Evolutionary conservation across 2,329 filamentous ascomycete species (phyloP).

Genomic region (Setomelanomma holmii): DNA sequence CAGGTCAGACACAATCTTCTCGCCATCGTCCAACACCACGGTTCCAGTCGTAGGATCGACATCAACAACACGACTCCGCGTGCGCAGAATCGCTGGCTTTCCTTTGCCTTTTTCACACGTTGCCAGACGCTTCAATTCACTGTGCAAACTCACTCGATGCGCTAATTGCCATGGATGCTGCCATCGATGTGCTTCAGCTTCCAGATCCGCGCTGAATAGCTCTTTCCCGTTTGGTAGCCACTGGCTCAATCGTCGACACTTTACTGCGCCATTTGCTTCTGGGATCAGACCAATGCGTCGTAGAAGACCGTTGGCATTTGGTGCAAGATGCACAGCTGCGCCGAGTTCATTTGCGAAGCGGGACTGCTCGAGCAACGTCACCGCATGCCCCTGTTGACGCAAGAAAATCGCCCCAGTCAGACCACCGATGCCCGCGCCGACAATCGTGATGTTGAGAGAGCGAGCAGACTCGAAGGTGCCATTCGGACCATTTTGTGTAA

Average conservation of each 20-base stretch:
- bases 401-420: slow-evolving; percentile 61
- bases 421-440: slow-evolving; percentile 61
- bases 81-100: slow-evolving; percentile 49
- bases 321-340: slow-evolving; percentile 68
- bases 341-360: slow-evolving; percentile 63
- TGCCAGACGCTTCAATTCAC: slow-evolving; percentile 58
- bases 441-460: slow-evolving; percentile 51
- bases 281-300: slow-evolving; percentile 53
- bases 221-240: slow-evolving; percentile 48
- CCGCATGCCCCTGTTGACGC: slow-evolving; percentile 48
- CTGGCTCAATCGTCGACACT: slow-evolving; percentile 42
- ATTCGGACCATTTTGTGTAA: slow-evolving; percentile 12
- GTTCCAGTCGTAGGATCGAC: slow-evolving; percentile 47
- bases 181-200: slow-evolving; percentile 54
- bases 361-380: slow-evolving; percentile 54
- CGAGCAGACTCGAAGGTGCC: slow-evolving; percentile 1
- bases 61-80: slow-evolving; percentile 53
- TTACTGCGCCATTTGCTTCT: slow-evolving; percentile 49
- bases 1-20: slow-evolving; percentile 55
- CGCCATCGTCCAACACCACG: slow-evolving; percentile 49
- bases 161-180: slow-evolving; percentile 61
- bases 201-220: slow-evolving; percentile 47
- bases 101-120: slow-evolving; percentile 46
- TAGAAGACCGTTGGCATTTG: slow-evolving; percentile 67
- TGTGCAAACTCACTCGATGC: slow-evolving; percentile 63